Base-by-base conservation (phyloP, 768 basidiomycete genomes). In the Tremella yokohamensis region DNA sequence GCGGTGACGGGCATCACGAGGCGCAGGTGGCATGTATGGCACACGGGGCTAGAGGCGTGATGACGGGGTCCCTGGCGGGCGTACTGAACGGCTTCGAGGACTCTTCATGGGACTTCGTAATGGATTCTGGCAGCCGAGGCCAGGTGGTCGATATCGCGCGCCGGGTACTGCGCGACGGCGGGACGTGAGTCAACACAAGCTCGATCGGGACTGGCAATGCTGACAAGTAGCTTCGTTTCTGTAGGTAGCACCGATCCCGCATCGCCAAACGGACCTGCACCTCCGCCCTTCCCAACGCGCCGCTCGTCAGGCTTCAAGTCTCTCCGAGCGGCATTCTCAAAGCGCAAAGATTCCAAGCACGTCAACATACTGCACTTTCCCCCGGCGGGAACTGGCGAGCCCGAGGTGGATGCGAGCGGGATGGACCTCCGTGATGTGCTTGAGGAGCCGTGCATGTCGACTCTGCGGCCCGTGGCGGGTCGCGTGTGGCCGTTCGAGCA, bases 101-200 rank as follows among this genome's bases (percentile, higher is more conserved):
- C 50, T 56, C 62, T 34, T 65, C 79, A 34, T 87, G 92, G 73
- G 90, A 93, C 70, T 87, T 84, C 19, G 82, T 96, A 2, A 74
- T 93, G 60, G 92, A 94, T 73, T 87, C 87, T 1, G 77, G 89
- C 16, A 91, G 91, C 2, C 89, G 91, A 15, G 82, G 82, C 68
- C 84, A 83, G 39, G 81, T 92, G 37, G 89, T 90, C 82, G 86
- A 88, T 62, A 86, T 84, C 3, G 82, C 85, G 2, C 83, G 84
- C 64, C 73, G 74, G 50, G 73, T 81, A 53, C 78, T 94, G 37
- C 79, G 90, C 52, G 65, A 72, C 75, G 67, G 72, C 54, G 75
- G 75, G 9, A 77, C 71, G 75, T 78, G 72, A 66, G 64, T 73
- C 34, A 48, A n/a, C 2, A 25, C 16, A 15, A 13, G 9, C 37